Percentiles rank a stretch among this genome's conserved stretches.
These are phyloP conservation scores for Metschnikowia gelsemii DNA, from an alignment of 805 yeast species.

Conservation along the genomic window DNA sequence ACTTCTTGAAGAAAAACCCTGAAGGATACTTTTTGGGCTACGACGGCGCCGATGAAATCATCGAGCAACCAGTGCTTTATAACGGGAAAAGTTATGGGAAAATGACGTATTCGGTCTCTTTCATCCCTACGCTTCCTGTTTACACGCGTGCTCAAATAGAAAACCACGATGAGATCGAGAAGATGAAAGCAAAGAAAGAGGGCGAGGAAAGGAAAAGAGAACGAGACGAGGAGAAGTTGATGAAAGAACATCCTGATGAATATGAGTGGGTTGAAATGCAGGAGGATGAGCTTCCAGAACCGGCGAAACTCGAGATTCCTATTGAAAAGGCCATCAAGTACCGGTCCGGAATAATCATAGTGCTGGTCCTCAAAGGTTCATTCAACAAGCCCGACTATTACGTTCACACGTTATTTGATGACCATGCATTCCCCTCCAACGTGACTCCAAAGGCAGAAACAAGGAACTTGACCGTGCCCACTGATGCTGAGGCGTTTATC, in stretches of 20 bases:
- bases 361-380: constrained; percentile 52
- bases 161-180: constrained; percentile 45
- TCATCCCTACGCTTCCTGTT: constrained; percentile 64
- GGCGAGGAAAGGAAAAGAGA: constrained; percentile 43
- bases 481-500: constrained; percentile 59
- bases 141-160: constrained; percentile 56
- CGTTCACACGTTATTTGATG: constrained; percentile 66
- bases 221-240: constrained; percentile 48
- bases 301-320: constrained; percentile 46
- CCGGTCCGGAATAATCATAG: constrained; percentile 62
- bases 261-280: constrained; percentile 63
- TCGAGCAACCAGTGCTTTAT: constrained; percentile 45
- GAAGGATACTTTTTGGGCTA: constrained; percentile 48
- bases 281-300: constrained; percentile 32
- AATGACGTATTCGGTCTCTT: constrained; percentile 55
- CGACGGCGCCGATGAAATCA: constrained; percentile 50
- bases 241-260: constrained; percentile 55
- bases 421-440: constrained; percentile 57
- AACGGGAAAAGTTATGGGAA: constrained; percentile 45
- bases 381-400: constrained; percentile 48
- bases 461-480: constrained; percentile 41
- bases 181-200: constrained; percentile 32
- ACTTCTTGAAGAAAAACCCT: constrained; percentile 47
- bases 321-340: constrained; percentile 52
- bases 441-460: constrained; percentile 50